Evolutionary conservation across 352 stramenopile genomes (phyloP), one percentile per base, ranked within the genome.

Genomic region (Globisporangium radiosum): DNA sequence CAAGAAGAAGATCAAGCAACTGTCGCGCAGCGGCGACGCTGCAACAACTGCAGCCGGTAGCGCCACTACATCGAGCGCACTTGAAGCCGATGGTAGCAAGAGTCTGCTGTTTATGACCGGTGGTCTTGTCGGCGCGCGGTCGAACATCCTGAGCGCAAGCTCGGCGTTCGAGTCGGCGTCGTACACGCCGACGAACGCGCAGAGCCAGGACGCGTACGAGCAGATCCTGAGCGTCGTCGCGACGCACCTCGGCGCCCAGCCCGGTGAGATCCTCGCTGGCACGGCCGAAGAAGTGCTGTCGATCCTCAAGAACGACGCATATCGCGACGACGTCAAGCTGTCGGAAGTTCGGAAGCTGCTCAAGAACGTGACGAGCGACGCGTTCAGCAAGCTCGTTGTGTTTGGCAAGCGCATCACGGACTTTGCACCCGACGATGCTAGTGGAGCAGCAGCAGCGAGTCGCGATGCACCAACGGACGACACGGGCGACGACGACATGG

Each of bases 271-370:
- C 43, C 62, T 98, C 58, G 81, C 78, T 0, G 90, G 92, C 17
- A 92, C 93, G 0, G 89, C 89, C 0, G 91, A 98, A 49, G 94
- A 98, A 76, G 77, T 98, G 43, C 73, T 98, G 36, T 78, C 73
- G 39, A 93, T 98, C 54, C 44, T 98, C 10, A 98, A 98, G 68
- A 94, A 91, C 62, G 90, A 97, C 54, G 65, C 73, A 50, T 84
- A 97, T 59, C 76, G 76, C 38, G 88, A 97, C 65, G 73, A 95
- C 44, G 78, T 89, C 56, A 93, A 94, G 54, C 73, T 88, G 36
- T 70, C 71, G 40, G 88, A 97, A 63, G 73, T 92, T 33, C 73
- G 85, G 56, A 89, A 93, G 65, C 68, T 98, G 57, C 75, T 98
- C 6, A 92, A 95, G 54, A 77, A 70, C n/a, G 67, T 96, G 5